A percentile compares a stretch with the other conserved stretches of the same genome.
Conservation (phyloP, 441 rosid species). For the Iberis amara region DNA sequence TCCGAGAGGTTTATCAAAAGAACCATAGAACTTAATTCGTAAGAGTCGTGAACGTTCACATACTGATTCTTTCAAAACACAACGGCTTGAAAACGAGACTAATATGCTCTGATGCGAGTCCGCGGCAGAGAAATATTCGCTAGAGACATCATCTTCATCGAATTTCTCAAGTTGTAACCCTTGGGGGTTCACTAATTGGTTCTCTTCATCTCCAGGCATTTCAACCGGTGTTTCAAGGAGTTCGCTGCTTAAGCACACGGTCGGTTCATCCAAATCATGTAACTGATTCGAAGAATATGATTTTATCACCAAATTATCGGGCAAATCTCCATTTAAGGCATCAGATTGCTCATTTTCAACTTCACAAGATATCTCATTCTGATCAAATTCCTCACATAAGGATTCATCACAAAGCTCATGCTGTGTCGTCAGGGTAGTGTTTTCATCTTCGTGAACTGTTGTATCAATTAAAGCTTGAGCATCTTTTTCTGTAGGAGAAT, state of each 20-base stretch:
- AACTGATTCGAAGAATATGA: constrained; percentile 30
- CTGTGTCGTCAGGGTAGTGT: constrained; percentile 26
- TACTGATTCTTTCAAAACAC: constrained; percentile 65
- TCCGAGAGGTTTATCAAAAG: constrained; percentile 93
- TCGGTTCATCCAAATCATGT: constrained; percentile 30
- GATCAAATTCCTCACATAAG: constrained; percentile 36
- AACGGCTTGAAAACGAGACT: constrained; percentile 84
- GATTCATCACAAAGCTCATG: constrained; percentile 39
- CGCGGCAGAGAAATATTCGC: constrained; percentile 63
- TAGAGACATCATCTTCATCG: constrained; percentile 45
- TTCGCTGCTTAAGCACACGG: background rate
- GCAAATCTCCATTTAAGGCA: constrained; percentile 31
- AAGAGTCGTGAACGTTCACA: constrained; percentile 83
- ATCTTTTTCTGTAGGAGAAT: constrained; percentile 31
- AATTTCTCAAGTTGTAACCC: constrained; percentile 40
- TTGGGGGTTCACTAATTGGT: constrained; percentile 32
- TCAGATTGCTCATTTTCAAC: constrained; percentile 35
- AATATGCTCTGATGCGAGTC: constrained; percentile 86
- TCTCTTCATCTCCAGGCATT: constrained; percentile 32
- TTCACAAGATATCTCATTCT: constrained; percentile 29
- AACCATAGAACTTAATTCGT: constrained; percentile 88
- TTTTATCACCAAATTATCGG: constrained; percentile 30
- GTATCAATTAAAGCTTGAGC: constrained; percentile 29
- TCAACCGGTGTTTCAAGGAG: constrained; percentile 34
- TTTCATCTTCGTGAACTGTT: constrained; percentile 37